phyloP scores from a whole-genome alignment of 140 eudicot species.

The Anethum foeniculum region DNA sequence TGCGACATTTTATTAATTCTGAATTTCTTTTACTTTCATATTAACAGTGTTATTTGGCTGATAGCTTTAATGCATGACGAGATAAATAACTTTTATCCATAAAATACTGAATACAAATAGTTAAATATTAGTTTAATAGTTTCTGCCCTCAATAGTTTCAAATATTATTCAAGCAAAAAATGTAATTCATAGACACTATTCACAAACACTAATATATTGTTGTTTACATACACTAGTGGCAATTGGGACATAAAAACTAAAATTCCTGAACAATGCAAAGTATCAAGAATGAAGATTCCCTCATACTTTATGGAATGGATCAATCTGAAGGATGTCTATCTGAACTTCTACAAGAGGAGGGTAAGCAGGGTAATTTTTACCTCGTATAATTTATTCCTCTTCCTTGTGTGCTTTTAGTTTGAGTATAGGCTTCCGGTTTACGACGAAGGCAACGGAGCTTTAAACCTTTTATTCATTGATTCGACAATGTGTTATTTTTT shows the following conservation, averaged over 20 bases:
- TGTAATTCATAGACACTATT: neutral
- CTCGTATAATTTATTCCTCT: neutral
- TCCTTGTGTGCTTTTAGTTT: neutral
- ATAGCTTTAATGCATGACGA: neutral
- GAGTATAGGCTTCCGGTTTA: neutral
- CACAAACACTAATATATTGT: slow-evolving; percentile 20
- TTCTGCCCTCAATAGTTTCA: neutral
- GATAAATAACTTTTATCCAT: neutral
- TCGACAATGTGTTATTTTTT: neutral
- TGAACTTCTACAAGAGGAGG: slow-evolving; percentile 83
- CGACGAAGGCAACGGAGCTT: neutral
- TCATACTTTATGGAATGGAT: slow-evolving; percentile 94
- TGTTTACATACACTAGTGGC: slow-evolving; percentile 51
- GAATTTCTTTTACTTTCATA: neutral
- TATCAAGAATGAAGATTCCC: slow-evolving; percentile 62
- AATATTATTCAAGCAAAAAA: neutral
- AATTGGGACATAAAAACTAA: slow-evolving; percentile 97
- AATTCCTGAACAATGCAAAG: slow-evolving; percentile 78
- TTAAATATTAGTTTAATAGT: neutral
- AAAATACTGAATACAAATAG: neutral
- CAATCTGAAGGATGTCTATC: slow-evolving; percentile 78
- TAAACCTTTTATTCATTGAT: neutral
- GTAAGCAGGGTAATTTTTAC: slow-evolving; percentile 26
- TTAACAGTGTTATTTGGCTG: neutral
- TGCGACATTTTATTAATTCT: neutral